Evolutionary conservation across 495 filamentous ascomycete species (phyloP).

Genomic region (Tricharina praecox): DNA sequence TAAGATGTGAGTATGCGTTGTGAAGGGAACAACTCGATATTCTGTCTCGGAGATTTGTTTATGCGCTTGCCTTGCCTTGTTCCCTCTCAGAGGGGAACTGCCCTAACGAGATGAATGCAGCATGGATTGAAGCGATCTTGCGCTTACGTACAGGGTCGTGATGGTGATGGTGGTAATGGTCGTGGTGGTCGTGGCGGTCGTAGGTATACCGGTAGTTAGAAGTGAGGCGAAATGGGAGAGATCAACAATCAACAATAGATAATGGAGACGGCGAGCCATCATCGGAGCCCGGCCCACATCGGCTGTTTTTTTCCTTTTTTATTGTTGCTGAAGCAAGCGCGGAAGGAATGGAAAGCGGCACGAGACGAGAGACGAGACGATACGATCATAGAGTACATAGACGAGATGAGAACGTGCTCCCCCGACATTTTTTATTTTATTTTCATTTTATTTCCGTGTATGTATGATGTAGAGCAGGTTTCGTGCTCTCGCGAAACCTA

Average conservation of each 20-base stretch:
- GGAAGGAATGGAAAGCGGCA: too few relatives aligned
- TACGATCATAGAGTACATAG: too few relatives aligned
- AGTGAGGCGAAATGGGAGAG: background rate
- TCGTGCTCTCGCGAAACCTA: too few relatives aligned
- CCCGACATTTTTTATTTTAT: too few relatives aligned
- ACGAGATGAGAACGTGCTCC: too few relatives aligned
- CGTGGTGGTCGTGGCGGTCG: too few relatives aligned
- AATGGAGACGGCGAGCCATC: background rate
- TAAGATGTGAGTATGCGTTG: background rate
- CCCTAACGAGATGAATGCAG: conserved; percentile 6
- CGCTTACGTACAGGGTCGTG: background rate
- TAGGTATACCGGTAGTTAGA: background rate
- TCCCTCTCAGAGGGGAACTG: background rate
- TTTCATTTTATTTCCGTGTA: too few relatives aligned
- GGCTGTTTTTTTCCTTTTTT: too few relatives aligned
- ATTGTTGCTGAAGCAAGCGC: background rate
- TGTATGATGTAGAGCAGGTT: too few relatives aligned
- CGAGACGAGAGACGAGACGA: too few relatives aligned
- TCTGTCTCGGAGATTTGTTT: conserved; percentile 28
- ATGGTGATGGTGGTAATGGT: background rate
- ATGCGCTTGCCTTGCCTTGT: conserved; percentile 12
- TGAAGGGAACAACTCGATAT: too few relatives aligned
- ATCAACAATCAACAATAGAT: background rate
- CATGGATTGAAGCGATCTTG: conserved; percentile 7
- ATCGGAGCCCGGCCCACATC: too few relatives aligned